Percentiles rank a stretch among this genome's conserved stretches.
phyloP scores from a whole-genome alignment of 495 filamentous ascomycete genomes.

The Aspergillus nidulans region DNA sequence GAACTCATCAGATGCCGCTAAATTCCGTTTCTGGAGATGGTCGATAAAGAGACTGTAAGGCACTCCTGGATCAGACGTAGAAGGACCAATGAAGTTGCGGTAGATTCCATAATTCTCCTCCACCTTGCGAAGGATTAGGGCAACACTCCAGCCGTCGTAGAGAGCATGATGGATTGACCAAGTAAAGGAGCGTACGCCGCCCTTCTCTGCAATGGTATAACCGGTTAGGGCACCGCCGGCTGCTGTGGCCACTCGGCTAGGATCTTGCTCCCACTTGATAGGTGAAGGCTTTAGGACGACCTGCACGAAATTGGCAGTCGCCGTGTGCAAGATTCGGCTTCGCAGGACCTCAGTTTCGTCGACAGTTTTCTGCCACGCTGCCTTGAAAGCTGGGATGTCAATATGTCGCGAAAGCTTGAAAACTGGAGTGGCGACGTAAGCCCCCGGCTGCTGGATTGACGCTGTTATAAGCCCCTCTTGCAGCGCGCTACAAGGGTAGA shows the following conservation, averaged over 20 bases:
- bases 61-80: constrained; percentile 28
- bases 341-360: constrained; percentile 49
- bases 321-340: constrained; percentile 52
- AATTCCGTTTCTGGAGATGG: constrained; percentile 32
- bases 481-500: constrained; percentile 66
- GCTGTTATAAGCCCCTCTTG: constrained; percentile 67
- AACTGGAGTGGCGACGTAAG: constrained; percentile 50
- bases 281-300: constrained; percentile 48
- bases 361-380: constrained; percentile 49
- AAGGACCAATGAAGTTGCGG: too few species aligned
- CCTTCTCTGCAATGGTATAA: constrained; percentile 39
- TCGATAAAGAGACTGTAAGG: constrained; percentile 41
- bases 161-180: constrained; percentile 66
- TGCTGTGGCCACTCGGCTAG: too few species aligned
- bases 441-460: constrained; percentile 49
- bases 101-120: too few species aligned
- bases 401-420: constrained; percentile 41
- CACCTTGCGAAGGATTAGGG: constrained; percentile 51
- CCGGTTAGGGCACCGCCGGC: too few species aligned
- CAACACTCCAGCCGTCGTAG: constrained; percentile 68
- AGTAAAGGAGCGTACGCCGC: constrained; percentile 51
- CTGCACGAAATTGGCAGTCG: constrained; percentile 45
- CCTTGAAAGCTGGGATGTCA: constrained; percentile 45
- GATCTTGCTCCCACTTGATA: too few species aligned
- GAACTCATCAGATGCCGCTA: constrained; percentile 35